Evolutionary conservation across 2,329 filamentous ascomycete species (phyloP), one percentile per base, ranked within the genome.

Genomic region (Paraphoma sp.): DNA sequence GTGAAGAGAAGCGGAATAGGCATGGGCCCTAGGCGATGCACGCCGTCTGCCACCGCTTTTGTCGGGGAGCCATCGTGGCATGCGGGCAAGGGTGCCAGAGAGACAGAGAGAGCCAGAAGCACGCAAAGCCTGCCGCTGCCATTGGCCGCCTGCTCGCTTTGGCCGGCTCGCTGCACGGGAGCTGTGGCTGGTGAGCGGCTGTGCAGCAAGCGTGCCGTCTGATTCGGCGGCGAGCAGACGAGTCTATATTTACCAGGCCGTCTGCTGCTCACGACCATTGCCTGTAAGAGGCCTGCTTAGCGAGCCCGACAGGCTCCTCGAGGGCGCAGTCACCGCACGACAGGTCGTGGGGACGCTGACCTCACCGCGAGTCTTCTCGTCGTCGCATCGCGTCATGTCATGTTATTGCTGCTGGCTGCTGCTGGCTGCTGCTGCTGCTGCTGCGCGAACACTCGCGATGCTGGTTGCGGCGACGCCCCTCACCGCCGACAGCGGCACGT

Each of bases 1-100:
- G 72, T 51, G 49, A 73, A 57, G 53, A 55, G 51, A 73, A 68
- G 73, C 72, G 72, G 63, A 65, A 66, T 58, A 46, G 63, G 67
- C 57, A 68, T 60, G 51, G 45, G 46, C 48, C 59, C 57, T 58
- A 60, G 55, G 62, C 50, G 55, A 66, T 57, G 62, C 51, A 65
- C 64, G 56, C 62, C 56, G 67, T 65, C 58, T 59, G 67, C 63
- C 63, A 73, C 68, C 70, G 70, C 70, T 70, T 69, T 62, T 61
- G 65, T 68, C 64, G 65, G 63, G 63, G 57, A 56, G 54, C 49
- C 60, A 62, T 57, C 57, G 56, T 53, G 17, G 43, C 43, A 45
- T 14, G 16, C 16, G 2, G 23, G 23, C 23, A 5, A 23, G 5
- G 23, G 23, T 23, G 23, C 23, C 23, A 23, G 23, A 23, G 23